Evolutionary conservation across 2,329 filamentous ascomycete genomes (phyloP), one percentile per base, ranked within the genome.

Genomic region (Fusarium sp.): DNA sequence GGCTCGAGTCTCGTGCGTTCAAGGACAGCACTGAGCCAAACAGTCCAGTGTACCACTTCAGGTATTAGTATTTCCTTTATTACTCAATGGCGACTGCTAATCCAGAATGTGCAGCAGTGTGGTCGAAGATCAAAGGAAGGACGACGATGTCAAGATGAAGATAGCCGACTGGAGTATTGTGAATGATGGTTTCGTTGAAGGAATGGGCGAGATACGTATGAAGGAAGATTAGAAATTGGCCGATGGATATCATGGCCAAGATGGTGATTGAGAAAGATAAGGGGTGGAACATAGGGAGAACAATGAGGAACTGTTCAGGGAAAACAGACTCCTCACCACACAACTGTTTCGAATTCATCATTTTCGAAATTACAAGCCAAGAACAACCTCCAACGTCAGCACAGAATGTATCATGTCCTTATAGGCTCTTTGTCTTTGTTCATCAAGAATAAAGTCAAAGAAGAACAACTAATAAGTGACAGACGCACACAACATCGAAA

Each of bases 201-300:
- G 10, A 10, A 20, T 13, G 11, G 2, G 11, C 2, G 11, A 42
- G 6, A 7, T 6, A 3, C 1, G 13, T 0, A 14, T 14, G 7
- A 20, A 4, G 4, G 2, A 25, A 10, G 14, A 10, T 4, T n/a
- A 46, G 14, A 14, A 6, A 14, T 2, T n/a, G 0, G 1, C 8
- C 14, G 14, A 16, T 42, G 40, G 3, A 42, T 14, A 14, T 9
- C 18, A 3, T 14, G 40, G 4, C 6, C 11, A 44, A 44, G 4
- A 4, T 14, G 18, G 18, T 2, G 40, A 44, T 8, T 0, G 7
- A 44, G 18, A 7, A 46, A 27, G 11, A 11, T 6, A 27, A 4
- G 23, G 23, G 14, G 14, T 3, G 9, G 44, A 18, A 38, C 34
- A 16, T 18, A n/a, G 34, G n/a, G 3, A 4, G 36, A 38, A 20